phyloP scores from a whole-genome alignment of 768 basidiomycete species.

The Pleurotus platypus region DNA sequence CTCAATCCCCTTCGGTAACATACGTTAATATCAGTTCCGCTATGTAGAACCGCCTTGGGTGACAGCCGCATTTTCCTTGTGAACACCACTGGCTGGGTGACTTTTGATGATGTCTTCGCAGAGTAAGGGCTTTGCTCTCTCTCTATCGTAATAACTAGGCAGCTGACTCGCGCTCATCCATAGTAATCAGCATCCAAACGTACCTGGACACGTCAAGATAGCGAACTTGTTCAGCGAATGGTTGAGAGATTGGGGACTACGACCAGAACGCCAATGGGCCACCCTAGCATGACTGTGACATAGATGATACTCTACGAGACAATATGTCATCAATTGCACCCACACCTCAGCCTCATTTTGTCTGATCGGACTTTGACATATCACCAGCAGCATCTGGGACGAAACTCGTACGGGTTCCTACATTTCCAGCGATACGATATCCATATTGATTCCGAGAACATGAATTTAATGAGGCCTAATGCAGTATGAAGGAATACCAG shows the following conservation, averaged over 20 bases:
- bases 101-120: constrained; percentile 46
- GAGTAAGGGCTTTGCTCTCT: constrained; percentile 22
- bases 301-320: too few relatives aligned
- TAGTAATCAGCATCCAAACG: constrained; percentile 47
- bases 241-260: constrained; percentile 45
- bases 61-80: constrained; percentile 50
- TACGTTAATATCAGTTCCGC: neutral
- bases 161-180: neutral
- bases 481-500: too few relatives aligned
- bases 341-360: too few relatives aligned
- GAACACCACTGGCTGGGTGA: constrained; percentile 55
- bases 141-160: neutral
- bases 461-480: too few relatives aligned
- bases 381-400: too few relatives aligned
- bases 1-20: neutral
- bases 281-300: constrained; percentile 3
- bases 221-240: constrained; percentile 41
- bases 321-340: too few relatives aligned
- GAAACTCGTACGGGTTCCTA: too few relatives aligned
- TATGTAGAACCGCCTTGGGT: constrained; percentile 31
- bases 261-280: constrained; percentile 18
- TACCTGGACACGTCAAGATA: constrained; percentile 44
- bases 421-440: too few relatives aligned
- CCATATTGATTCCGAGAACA: too few relatives aligned
- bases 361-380: too few relatives aligned